Conservation (phyloP, 2,329 filamentous ascomycete species). For the Leptoxyphium fumago region DNA sequence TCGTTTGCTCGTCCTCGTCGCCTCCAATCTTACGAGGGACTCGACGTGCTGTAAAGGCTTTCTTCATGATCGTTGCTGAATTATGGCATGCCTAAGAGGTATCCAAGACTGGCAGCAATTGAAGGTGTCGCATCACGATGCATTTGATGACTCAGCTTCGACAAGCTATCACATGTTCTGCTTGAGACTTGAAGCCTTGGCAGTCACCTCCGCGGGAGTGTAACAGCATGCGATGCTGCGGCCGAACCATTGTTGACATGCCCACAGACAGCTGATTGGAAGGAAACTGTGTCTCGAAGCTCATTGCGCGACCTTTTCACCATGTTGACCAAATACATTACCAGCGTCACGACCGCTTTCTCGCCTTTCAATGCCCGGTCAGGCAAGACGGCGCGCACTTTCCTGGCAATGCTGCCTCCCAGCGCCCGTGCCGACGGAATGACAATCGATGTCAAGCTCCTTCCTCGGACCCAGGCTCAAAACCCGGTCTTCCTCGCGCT, state of each 20-base stretch:
- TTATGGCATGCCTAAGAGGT: no score
- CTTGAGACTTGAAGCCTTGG: not conserved
- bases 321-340: constrained; percentile 81
- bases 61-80: constrained; percentile 34
- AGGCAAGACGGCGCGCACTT: constrained; percentile 64
- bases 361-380: constrained; percentile 75
- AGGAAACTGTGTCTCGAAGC: no score
- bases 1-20: constrained; percentile 45
- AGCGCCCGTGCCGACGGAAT: constrained; percentile 59
- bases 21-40: constrained; percentile 67
- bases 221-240: no score
- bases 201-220: not conserved
- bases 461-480: constrained; percentile 50
- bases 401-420: constrained; percentile 72
- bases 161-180: no score
- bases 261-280: no score
- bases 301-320: constrained; percentile 9
- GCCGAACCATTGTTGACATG: no score
- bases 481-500: constrained; percentile 56
- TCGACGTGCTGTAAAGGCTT: constrained; percentile 39
- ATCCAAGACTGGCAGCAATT: no score
- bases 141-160: no score
- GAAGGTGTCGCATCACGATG: no score
- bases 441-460: constrained; percentile 61
- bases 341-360: constrained; percentile 72